A percentile compares a stretch with the other conserved stretches of the same genome.
Evolutionary conservation across 352 stramenopile genomes (phyloP).

Genomic region (Globisporangium middletonii): DNA sequence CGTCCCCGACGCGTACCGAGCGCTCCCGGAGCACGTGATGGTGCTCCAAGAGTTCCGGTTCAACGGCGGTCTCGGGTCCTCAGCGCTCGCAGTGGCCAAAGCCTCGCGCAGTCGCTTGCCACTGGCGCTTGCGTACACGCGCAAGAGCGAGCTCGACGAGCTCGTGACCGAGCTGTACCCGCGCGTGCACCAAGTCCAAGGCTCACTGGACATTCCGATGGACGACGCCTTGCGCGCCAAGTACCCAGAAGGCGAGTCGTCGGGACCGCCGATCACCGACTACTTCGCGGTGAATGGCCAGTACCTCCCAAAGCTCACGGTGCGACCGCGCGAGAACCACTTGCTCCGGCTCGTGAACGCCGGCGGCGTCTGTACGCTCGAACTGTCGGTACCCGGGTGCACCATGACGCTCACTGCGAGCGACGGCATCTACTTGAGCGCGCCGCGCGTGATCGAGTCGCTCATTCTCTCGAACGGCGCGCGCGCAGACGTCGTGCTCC

Average conservation of each 20-base stretch:
- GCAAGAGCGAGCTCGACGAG: conserved; percentile 28
- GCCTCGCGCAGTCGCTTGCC: conserved; percentile 44
- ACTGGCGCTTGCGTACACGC: conserved; percentile 42
- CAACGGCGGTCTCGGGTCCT: conserved; percentile 42
- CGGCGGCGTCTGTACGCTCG: conserved; percentile 39
- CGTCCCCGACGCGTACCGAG: conserved; percentile 34
- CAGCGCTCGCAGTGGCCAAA: conserved; percentile 37
- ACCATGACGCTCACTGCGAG: conserved; percentile 40
- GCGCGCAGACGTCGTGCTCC: conserved; percentile 52
- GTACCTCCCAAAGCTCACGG: conserved; percentile 53
- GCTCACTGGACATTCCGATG: conserved; percentile 21
- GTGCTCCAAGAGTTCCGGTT: conserved; percentile 65
- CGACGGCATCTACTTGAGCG: conserved; percentile 52
- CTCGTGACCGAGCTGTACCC: conserved; percentile 37
- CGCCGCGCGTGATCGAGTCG: conserved; percentile 28
- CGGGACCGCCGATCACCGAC: conserved; percentile 27
- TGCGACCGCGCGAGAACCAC: conserved; percentile 45
- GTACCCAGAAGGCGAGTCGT: conserved; percentile 5
- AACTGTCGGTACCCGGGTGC: conserved; percentile 58
- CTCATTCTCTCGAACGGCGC: conserved; percentile 54
- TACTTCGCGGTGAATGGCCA: conserved; percentile 75
- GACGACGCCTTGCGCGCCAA: conserved; percentile 14
- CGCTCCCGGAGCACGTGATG: conserved; percentile 41
- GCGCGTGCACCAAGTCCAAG: conserved; percentile 28
- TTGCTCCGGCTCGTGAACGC: conserved; percentile 61